These are phyloP conservation scores for Kipferlia bialata DNA, from an alignment of 78 protist genomes.

Conservation along the genomic window DNA sequence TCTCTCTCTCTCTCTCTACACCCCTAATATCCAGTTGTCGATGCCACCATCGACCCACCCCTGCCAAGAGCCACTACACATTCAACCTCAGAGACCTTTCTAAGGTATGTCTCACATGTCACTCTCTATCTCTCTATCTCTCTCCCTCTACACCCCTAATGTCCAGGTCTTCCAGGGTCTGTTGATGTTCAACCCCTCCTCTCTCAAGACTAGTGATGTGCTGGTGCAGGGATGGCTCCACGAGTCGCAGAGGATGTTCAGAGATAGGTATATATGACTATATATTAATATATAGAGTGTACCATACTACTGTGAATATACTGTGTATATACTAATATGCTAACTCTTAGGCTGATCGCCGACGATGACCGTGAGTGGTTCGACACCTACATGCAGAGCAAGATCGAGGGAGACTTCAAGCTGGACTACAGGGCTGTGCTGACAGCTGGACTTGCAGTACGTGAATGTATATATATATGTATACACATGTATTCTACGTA, in stretches of 20 bases:
- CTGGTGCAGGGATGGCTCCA: slow-evolving; percentile 1
- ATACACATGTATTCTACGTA: too few species aligned
- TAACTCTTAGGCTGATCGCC: slow-evolving; percentile 36
- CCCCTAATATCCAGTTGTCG: too few species aligned
- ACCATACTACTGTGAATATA: too few species aligned
- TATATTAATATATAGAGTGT: too few species aligned
- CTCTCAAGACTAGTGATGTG: neutral
- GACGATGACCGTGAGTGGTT: slow-evolving; percentile 38
- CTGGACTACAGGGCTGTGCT: neutral
- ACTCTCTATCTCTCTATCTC: too few species aligned
- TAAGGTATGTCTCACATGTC: too few species aligned
- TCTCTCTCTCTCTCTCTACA: neutral
- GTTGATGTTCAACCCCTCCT: too few species aligned
- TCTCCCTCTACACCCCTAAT: too few species aligned
- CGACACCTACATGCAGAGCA: neutral
- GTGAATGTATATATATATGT: too few species aligned
- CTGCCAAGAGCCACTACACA: slow-evolving; percentile 60
- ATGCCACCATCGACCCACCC: slow-evolving; percentile 46
- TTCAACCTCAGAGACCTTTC: slow-evolving; percentile 65
- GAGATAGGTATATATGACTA: slow-evolving; percentile 30
- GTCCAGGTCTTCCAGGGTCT: slow-evolving; percentile 59
- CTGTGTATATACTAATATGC: too few species aligned
- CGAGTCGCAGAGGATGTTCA: neutral
- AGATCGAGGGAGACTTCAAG: neutral
- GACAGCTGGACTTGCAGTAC: too few species aligned